Percentiles rank a stretch among this genome's conserved stretches.
Conservation (phyloP, 352 stramenopile species). For the Globisporangium orthogonon region DNA sequence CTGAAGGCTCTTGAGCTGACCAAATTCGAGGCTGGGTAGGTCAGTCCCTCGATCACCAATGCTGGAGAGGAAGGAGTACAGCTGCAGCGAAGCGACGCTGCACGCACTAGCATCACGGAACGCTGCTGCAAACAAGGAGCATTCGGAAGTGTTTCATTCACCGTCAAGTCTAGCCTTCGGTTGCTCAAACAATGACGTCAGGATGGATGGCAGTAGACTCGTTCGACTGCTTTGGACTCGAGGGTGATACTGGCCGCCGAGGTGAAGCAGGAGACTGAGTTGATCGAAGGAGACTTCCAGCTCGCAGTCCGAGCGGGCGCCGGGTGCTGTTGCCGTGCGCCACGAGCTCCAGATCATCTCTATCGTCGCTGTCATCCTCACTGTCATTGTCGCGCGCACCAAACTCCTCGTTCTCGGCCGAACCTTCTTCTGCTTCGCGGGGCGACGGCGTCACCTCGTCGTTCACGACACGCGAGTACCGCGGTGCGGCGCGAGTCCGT, state of each 20-base stretch:
- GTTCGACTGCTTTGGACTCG: constrained; percentile 14
- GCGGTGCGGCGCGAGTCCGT: neutral
- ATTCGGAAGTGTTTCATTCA: too few species aligned
- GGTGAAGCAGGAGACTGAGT: neutral
- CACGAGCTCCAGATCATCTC: constrained; percentile 4
- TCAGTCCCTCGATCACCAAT: too few species aligned
- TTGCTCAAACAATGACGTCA: constrained; percentile 8
- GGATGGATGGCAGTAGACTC: neutral
- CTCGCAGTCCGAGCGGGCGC: neutral
- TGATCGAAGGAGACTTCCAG: constrained; percentile 2
- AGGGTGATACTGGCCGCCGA: constrained; percentile 4
- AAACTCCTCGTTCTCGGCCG: constrained; percentile 15
- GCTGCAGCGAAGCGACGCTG: too few species aligned
- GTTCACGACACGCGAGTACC: constrained; percentile 15
- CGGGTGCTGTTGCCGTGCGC: neutral
- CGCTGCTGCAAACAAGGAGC: too few species aligned
- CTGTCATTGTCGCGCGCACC: constrained; percentile 3
- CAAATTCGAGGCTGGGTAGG: too few species aligned
- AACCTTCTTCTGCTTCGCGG: neutral
- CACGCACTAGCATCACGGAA: too few species aligned
- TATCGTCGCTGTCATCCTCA: neutral
- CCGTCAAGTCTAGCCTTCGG: neutral
- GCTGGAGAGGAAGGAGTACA: too few species aligned
- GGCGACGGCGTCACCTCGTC: constrained; percentile 12
- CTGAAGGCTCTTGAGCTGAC: too few species aligned